Percentiles rank a stretch among this genome's conserved stretches.
Evolutionary conservation across 2,329 filamentous ascomycete species (phyloP).

Genomic region (Paracorniculantispora psalliotae): DNA sequence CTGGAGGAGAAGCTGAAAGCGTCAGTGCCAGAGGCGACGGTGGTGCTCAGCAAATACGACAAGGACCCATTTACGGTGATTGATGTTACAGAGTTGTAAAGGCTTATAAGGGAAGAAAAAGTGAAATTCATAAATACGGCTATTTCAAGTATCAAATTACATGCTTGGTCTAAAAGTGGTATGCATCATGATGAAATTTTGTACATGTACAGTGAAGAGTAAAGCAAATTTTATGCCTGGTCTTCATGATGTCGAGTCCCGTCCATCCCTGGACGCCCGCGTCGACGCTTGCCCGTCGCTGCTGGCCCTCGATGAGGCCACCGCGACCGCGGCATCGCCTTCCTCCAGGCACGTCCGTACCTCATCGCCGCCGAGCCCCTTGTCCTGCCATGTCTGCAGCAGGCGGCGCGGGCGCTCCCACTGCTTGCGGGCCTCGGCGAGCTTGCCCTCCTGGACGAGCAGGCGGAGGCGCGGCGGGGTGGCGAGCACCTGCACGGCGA

Average conservation of each 20-base stretch:
- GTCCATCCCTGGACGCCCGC: constrained; percentile 19
- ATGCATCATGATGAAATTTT: not conserved
- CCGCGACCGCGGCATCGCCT: constrained; percentile 46
- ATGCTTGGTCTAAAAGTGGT: constrained; percentile 3
- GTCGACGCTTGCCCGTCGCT: constrained; percentile 12
- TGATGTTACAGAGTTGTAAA: constrained; percentile 38
- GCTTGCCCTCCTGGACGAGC: constrained; percentile 54
- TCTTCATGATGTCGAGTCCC: constrained; percentile 5
- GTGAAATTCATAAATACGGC: too few relatives aligned
- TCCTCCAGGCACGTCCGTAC: constrained; percentile 50
- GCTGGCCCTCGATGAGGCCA: not conserved
- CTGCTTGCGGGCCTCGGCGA: constrained; percentile 54
- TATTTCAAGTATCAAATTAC: not conserved
- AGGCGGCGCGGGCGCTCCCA: constrained; percentile 52
- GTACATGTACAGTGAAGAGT: not conserved
- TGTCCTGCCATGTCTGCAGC: constrained; percentile 49
- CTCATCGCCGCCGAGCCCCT: constrained; percentile 50
- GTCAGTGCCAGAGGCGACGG: constrained; percentile 47
- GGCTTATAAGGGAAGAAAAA: not conserved
- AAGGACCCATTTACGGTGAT: constrained; percentile 84
- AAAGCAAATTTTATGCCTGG: not conserved
- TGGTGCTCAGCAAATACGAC: constrained; percentile 75
- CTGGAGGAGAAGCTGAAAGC: constrained; percentile 55
- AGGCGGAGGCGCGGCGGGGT: constrained; percentile 54
- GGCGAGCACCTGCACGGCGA: constrained; percentile 58